phyloP scores from a whole-genome alignment of 257 asterid species.

The Scutellaria barbata region DNA sequence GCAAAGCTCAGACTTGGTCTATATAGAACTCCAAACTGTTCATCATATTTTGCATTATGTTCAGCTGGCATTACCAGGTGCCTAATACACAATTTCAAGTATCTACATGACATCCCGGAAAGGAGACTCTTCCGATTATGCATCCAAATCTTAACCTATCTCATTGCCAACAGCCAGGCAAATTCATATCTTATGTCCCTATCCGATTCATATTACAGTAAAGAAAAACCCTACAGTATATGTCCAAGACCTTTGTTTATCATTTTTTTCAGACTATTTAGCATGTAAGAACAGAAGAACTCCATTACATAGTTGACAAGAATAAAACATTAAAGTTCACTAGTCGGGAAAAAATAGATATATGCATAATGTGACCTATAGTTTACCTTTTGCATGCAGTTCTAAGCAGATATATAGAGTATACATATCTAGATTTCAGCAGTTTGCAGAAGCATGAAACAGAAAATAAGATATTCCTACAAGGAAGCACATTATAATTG shows the following conservation, averaged over 20 bases:
- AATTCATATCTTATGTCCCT: neutral
- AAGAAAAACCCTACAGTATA: neutral
- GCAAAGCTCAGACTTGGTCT: too few species aligned
- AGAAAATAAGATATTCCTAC: conserved; percentile 19
- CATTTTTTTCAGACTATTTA: neutral
- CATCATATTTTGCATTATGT: neutral
- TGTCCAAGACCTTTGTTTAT: neutral
- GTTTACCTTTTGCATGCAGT: conserved; percentile 20
- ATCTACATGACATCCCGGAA: neutral
- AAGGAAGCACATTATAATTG: conserved; percentile 16
- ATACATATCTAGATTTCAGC: conserved; percentile 9
- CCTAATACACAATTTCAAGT: neutral
- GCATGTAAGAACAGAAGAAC: neutral
- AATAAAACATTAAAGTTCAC: neutral
- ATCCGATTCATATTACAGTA: neutral
- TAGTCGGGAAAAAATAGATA: neutral
- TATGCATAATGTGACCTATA: conserved; percentile 11
- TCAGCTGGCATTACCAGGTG: neutral
- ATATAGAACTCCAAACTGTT: too few species aligned
- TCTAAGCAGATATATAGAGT: neutral
- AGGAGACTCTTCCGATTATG: neutral
- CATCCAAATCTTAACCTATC: neutral
- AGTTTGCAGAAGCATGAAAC: conserved; percentile 22
- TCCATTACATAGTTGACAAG: neutral
- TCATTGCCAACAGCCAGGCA: neutral